Conservation (phyloP, 2,329 filamentous ascomycete species). For the Triangularia setosa region DNA sequence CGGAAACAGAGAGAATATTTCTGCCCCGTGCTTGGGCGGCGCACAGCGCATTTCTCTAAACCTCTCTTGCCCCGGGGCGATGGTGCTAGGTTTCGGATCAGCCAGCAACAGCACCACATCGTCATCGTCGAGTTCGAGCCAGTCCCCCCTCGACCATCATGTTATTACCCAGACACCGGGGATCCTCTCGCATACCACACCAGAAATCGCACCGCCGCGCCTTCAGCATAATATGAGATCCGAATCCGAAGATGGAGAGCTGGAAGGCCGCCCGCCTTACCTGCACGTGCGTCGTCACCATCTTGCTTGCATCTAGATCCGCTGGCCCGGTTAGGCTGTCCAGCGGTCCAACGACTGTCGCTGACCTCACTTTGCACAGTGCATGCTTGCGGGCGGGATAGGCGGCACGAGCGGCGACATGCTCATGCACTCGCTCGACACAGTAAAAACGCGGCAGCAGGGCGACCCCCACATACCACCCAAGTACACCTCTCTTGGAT, state of each 20-base stretch:
- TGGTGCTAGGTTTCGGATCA: conserved; percentile 26
- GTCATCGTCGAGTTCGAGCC: conserved; percentile 4
- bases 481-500: conserved; percentile 85
- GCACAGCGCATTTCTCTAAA: conserved; percentile 20
- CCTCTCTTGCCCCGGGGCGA: conserved; percentile 18
- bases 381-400: conserved; percentile 91
- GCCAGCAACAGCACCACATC: conserved; percentile 17
- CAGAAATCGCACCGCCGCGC: conserved; percentile 17
- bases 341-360: not conserved
- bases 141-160: conserved; percentile 25
- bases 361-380: conserved; percentile 44
- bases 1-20: conserved; percentile 2
- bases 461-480: conserved; percentile 90
- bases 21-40: conserved; percentile 15
- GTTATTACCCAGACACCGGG: conserved; percentile 16
- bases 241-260: conserved; percentile 41
- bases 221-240: conserved; percentile 36
- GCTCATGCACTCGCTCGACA: conserved; percentile 98
- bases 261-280: conserved; percentile 58
- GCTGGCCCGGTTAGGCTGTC: not conserved
- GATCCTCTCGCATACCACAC: conserved; percentile 22
- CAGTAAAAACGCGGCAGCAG: conserved; percentile 96
- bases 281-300: conserved; percentile 51
- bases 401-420: conserved; percentile 93
- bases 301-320: not conserved